Evolutionary conservation across 768 basidiomycete species (phyloP), one percentile per base, ranked within the genome.

Genomic region (Hygrophoropsis aurantiaca): DNA sequence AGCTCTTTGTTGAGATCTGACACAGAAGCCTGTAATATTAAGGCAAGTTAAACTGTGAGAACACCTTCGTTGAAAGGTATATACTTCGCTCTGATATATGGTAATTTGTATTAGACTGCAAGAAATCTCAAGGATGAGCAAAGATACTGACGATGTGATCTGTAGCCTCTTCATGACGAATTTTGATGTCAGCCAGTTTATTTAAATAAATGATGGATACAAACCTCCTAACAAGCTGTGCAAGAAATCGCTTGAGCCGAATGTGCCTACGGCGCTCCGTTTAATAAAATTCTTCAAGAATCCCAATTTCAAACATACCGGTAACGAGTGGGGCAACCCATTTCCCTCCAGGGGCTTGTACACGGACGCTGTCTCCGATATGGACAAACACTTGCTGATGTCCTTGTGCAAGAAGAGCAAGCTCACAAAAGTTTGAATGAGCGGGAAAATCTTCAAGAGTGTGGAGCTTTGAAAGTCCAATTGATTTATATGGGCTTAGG

Each of bases 401-500:
- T 0, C 94, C 94, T 70, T 92, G 71, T 0, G 75, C 73, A 27
- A 85, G 79, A 11, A 97, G 78, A 1, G 81, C 74, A 9, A 95
- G 74, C 65, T 97, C 93, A 71, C 87, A 90, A 61, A 89, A 94
- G 70, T 95, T 90, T 45, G 85, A 87, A 62, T 97, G 94, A 0
- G 93, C 90, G 3, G 90, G 71, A 61, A 89, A 94, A 60, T 97
- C 91, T 61, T 94, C 91, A 5, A 89, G 75, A 1, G 86, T 89
- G 53, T 90, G 88, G 9, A 89, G 69, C 85, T 87, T 52, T 19
- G 24, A 30, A 13, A 18, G 3, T 21, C 3, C 15, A 19, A 46
- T 46, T n/a, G 30, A 19, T 46, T 46, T 13, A 26, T 11, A 18
- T 43, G 42, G 43, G 2, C 8, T n/a, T 38, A 20, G 35, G 23